phyloP scores from a whole-genome alignment of 352 stramenopile genomes.

The Phytophthora ohioensis region DNA sequence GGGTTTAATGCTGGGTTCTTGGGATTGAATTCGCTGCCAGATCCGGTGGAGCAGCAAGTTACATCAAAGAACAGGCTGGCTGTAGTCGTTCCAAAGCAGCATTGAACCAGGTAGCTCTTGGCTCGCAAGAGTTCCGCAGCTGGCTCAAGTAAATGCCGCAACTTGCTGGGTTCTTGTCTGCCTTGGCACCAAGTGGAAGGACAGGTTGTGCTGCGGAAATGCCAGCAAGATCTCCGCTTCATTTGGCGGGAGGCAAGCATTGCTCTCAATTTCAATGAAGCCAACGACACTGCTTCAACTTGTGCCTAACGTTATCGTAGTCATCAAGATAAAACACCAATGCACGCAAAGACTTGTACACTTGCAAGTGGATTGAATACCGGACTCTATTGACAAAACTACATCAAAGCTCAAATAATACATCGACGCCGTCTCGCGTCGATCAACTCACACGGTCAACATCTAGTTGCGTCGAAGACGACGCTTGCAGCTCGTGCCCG shows the following conservation, averaged over 20 bases:
- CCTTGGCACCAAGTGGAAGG: slow-evolving; percentile 3
- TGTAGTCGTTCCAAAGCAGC: slow-evolving; percentile 1
- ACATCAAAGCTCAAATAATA: slow-evolving; percentile 18
- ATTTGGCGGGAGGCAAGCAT: neutral
- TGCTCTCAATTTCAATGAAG: neutral
- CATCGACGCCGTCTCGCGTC: neutral
- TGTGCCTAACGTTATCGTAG: too few relatives aligned
- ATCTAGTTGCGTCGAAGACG: slow-evolving; percentile 36
- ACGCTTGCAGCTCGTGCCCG: slow-evolving; percentile 37
- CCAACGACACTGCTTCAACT: too few relatives aligned
- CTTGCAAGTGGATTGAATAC: slow-evolving; percentile 3
- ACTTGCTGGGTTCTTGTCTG: slow-evolving; percentile 13
- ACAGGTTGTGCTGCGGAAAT: slow-evolving; percentile 6
- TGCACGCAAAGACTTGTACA: neutral
- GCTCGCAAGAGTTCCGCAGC: slow-evolving; percentile 3
- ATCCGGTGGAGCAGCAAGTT: slow-evolving; percentile 19
- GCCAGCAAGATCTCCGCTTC: neutral
- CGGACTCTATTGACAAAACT: slow-evolving; percentile 20
- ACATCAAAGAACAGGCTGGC: slow-evolving; percentile 16
- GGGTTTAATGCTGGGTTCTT: neutral
- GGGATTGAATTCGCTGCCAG: slow-evolving; percentile 8
- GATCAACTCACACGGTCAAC: neutral
- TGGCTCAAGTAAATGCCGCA: neutral
- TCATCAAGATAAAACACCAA: neutral
- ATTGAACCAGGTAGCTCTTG: neutral